These are phyloP conservation scores for Schizosaccharomyces versatilis DNA, from an alignment of 1,139 yeast genomes.

Conservation along the genomic window DNA sequence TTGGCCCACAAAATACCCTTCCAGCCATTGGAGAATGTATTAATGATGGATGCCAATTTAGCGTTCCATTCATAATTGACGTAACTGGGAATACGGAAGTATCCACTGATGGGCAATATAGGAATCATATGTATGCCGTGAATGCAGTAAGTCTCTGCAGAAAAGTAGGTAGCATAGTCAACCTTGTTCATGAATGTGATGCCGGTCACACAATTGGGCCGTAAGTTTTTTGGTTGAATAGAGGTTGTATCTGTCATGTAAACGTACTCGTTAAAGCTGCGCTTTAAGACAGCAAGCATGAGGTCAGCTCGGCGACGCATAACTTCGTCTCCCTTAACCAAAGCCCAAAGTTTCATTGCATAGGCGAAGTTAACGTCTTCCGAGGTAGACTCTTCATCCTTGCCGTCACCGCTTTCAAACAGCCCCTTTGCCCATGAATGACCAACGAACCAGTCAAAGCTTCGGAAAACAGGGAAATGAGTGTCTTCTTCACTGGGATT, in stretches of 20 bases:
- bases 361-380: constrained; percentile 47
- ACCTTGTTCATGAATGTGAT: constrained; percentile 28
- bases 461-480: constrained; percentile 56
- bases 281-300: constrained; percentile 42
- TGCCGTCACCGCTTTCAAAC: constrained; percentile 39
- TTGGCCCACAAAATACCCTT: constrained; percentile 49
- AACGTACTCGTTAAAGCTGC: constrained; percentile 43
- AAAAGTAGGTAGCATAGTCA: constrained; percentile 81
- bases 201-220: constrained; percentile 50
- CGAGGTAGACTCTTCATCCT: constrained; percentile 56
- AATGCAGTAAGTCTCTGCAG: constrained; percentile 51
- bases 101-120: constrained; percentile 66
- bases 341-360: constrained; percentile 66
- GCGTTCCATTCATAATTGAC: constrained; percentile 60
- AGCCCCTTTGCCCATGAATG: constrained; percentile 74
- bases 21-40: constrained; percentile 57
- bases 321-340: constrained; percentile 38
- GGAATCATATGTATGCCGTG: constrained; percentile 95
- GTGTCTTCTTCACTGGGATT: constrained; percentile 40
- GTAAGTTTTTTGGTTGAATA: constrained; percentile 33
- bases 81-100: constrained; percentile 43
- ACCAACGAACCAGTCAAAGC: constrained; percentile 63
- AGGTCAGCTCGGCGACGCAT: constrained; percentile 56
- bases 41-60: constrained; percentile 29
- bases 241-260: constrained; percentile 33